phyloP scores from a whole-genome alignment of 345 rosid species.

The Populus ilicifolia region DNA sequence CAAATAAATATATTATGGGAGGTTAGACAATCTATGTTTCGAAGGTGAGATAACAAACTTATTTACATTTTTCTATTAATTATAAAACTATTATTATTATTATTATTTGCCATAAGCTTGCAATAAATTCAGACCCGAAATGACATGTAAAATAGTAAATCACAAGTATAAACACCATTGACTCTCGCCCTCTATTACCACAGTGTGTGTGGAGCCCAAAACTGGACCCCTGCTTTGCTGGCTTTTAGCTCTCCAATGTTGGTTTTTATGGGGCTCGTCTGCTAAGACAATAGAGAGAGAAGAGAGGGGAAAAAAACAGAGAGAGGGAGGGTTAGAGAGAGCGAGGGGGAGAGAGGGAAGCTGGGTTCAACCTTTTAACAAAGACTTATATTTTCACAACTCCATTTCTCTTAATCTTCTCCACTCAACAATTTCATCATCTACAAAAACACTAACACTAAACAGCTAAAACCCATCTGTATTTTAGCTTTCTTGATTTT shows the following conservation, averaged over 20 bases:
- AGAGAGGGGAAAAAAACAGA: background rate
- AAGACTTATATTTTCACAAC: constrained; percentile 4
- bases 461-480: background rate
- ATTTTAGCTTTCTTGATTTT: constrained; percentile 3
- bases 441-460: background rate
- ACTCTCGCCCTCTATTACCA: constrained; percentile 24
- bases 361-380: constrained; percentile 17
- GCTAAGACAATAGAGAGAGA: constrained; percentile 15
- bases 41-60: too few species aligned
- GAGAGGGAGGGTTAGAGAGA: background rate
- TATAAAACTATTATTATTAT: too few species aligned
- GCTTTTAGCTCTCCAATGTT: constrained; percentile 63
- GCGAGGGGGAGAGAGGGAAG: constrained; percentile 14
- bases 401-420: constrained; percentile 8
- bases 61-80: too few species aligned
- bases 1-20: too few species aligned
- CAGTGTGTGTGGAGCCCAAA: constrained; percentile 63
- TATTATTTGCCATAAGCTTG: background rate
- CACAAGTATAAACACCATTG: constrained; percentile 1
- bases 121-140: background rate
- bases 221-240: constrained; percentile 76
- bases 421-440: constrained; percentile 15
- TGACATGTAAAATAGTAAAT: background rate
- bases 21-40: too few species aligned
- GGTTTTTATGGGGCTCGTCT: constrained; percentile 72